Evolutionary conservation across 805 yeast species (phyloP), one percentile per base, ranked within the genome.

Genomic region (Nadsonia fulvescens): DNA sequence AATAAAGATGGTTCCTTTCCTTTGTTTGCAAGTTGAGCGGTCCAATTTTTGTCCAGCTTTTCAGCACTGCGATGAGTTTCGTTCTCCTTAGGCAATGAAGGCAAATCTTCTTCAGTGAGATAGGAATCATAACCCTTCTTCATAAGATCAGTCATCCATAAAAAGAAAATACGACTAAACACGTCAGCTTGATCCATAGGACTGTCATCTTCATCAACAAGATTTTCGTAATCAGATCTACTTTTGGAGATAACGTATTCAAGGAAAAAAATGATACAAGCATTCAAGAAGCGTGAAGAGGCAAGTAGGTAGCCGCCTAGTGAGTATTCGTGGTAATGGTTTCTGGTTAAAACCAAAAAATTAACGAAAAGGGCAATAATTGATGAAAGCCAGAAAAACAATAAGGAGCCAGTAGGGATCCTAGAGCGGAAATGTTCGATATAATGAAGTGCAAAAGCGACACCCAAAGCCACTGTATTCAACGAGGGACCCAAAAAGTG

Each of bases 81-180:
- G 37, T 78, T 65, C 18, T 61, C 63, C 2, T 51, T 47, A 8
- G 96, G 94, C 26, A 89, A 62, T 10, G 66, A 62, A 10, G 93
- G 94, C 32, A 86, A 63, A 48, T 86, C 95, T 2, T 54, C 49
- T 15, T 44, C 48, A 6, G 55, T 44, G 17, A 56, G 54, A 39
- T 41, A 67, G 33, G 66, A 66, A 21, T 58, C 53, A 40, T 73
- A 75, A 9, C 96, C 96, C 28, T 66, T 66, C 37, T 54, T 64
- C 72, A 89, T 79, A 40, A 89, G 54, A 1, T 64, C 69, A 12
- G 81, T 70, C 92, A 89, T 79, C 96, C 98, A 89, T 14, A 70
- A 54, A 47, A 89, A 86, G 0, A 92, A 72, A 27, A 86, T 54
- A 27, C 65, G 57, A 3, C 92, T 73, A 35, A 86, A 66, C 9